phyloP scores from a whole-genome alignment of 140 eudicot genomes.

The Eryngium alpinum region DNA sequence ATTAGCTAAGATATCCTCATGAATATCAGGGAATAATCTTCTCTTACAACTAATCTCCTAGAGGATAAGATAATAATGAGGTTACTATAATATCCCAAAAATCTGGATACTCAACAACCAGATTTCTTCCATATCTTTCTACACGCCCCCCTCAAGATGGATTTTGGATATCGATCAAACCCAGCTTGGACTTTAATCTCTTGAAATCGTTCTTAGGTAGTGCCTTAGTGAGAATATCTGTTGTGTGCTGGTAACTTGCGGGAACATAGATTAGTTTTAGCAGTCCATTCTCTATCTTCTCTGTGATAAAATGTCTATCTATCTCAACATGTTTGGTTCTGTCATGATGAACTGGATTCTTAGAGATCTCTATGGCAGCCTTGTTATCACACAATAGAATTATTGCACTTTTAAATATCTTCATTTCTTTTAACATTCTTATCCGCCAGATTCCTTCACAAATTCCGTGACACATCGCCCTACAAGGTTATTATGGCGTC shows the following conservation, averaged over 20 bases:
- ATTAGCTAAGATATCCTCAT: no score
- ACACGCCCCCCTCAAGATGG: no score
- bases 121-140: no score
- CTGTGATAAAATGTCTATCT: neutral
- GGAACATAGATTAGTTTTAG: neutral
- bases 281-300: neutral
- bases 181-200: no score
- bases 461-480: neutral
- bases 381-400: neutral
- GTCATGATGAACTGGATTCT: neutral
- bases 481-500: no score
- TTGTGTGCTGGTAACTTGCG: neutral
- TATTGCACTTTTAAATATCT: neutral
- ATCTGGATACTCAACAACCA: no score
- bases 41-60: no score
- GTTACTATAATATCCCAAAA: no score
- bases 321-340: neutral
- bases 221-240: neutral
- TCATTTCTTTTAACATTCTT: neutral
- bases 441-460: neutral
- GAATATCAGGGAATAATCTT: no score
- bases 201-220: neutral
- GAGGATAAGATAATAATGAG: no score
- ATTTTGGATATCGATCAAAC: no score
- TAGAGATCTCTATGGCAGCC: neutral